Percentiles rank a stretch among this genome's conserved stretches.
Evolutionary conservation across 331 rosid species (phyloP).

Genomic region (Spiraea crenata): DNA sequence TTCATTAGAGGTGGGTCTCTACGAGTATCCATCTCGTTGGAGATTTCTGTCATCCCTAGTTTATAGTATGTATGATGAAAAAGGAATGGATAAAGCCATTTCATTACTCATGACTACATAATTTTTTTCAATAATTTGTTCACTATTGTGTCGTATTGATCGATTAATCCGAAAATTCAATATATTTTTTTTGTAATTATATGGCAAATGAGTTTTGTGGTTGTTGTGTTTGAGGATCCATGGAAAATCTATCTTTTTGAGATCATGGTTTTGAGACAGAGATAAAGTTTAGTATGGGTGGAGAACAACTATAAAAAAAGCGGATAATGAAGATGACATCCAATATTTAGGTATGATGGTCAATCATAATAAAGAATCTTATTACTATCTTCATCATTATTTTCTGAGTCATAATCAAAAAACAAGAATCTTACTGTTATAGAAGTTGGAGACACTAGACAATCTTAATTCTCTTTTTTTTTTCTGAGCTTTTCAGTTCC

Average conservation of each 20-base stretch:
- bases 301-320: slow-evolving; percentile 3
- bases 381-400: not conserved
- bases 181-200: too few species aligned
- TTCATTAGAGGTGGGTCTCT: too few species aligned
- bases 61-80: not conserved
- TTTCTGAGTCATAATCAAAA: not conserved
- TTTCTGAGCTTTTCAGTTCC: too few species aligned
- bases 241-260: not conserved
- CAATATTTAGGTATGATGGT: not conserved
- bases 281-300: not conserved
- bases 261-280: not conserved
- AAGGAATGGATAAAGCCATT: not conserved
- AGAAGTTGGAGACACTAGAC: not conserved
- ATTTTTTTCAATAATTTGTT: not conserved
- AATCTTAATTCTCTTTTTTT: not conserved
- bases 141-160: too few species aligned
- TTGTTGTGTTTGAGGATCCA: not conserved
- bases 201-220: not conserved
- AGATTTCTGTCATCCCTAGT: not conserved
- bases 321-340: slow-evolving; percentile 3
- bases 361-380: slow-evolving; percentile 17
- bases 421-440: not conserved
- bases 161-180: too few species aligned
- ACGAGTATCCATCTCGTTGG: too few species aligned
- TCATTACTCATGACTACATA: not conserved